Percentiles rank a stretch among this genome's conserved stretches.
Evolutionary conservation across 306 rosid species (phyloP).

Genomic region (Trifolium pratense): DNA sequence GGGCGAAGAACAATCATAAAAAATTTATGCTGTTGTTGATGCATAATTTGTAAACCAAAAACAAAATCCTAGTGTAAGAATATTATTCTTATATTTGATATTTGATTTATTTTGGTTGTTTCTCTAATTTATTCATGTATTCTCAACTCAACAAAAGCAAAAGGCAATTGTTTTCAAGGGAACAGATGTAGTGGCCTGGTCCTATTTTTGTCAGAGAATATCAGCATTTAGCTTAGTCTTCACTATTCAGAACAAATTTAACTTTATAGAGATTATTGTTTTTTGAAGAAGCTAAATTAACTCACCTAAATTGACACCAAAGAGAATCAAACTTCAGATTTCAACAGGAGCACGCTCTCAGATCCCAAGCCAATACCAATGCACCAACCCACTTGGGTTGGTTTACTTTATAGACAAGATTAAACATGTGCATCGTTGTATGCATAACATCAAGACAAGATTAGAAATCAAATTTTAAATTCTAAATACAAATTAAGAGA

Average conservation of each 20-base stretch:
- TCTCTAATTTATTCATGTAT: not conserved
- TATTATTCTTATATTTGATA: not conserved
- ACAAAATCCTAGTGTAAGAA: not conserved
- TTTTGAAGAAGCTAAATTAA: too few relatives aligned
- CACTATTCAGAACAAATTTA: too few relatives aligned
- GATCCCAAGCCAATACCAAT: too few relatives aligned
- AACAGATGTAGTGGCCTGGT: not conserved
- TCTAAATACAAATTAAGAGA: too few relatives aligned
- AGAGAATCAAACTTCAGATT: too few relatives aligned
- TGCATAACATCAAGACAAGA: not conserved
- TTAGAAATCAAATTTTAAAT: too few relatives aligned
- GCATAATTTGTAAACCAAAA: not conserved
- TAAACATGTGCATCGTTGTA: not conserved
- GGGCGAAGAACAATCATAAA: too few relatives aligned
- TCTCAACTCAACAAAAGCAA: not conserved
- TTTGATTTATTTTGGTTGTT: not conserved
- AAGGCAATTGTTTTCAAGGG: not conserved
- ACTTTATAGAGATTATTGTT: too few relatives aligned
- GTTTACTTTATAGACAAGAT: not conserved
- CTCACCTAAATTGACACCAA: too few relatives aligned
- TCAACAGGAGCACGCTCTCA: too few relatives aligned
- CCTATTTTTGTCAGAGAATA: not conserved
- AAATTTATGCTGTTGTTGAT: not conserved
- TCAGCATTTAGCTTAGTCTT: not conserved
- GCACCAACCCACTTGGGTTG: too few relatives aligned